Evolutionary conservation across 176 grass and related monocot genomes (phyloP).

Genomic region (Oryza glumipatula): DNA sequence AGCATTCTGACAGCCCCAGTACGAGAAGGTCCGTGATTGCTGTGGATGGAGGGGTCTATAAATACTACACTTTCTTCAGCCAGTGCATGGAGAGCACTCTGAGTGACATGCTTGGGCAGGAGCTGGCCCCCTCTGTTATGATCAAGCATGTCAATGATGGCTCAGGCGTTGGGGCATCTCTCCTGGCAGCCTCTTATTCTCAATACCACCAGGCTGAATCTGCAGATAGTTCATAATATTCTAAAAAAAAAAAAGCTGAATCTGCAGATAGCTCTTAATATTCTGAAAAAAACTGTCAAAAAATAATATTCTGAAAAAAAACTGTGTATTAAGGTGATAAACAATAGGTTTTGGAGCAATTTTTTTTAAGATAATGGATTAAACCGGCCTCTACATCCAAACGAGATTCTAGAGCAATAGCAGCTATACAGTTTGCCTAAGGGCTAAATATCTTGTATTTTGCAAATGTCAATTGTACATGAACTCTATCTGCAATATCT

Average conservation of each 20-base stretch:
- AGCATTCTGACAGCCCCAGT: neutral
- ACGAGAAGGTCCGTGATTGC: conserved; percentile 56
- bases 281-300: no score
- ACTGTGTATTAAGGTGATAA: neutral
- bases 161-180: conserved; percentile 56
- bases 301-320: no score
- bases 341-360: no score
- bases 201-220: conserved; percentile 28
- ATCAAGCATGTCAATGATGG: conserved; percentile 50
- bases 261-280: no score
- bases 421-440: no score
- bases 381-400: no score
- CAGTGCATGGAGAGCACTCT: conserved; percentile 56
- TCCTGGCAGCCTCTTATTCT: conserved; percentile 57
- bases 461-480: neutral
- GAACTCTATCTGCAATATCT: neutral
- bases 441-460: neutral
- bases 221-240: neutral
- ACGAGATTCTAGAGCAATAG: no score
- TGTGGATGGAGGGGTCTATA: conserved; percentile 59
- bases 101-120: conserved; percentile 50
- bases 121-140: conserved; percentile 39
- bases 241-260: no score
- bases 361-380: no score
- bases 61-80: conserved; percentile 53